phyloP scores from a whole-genome alignment of 768 basidiomycete genomes.

The Psilocybe cyanescens region DNA sequence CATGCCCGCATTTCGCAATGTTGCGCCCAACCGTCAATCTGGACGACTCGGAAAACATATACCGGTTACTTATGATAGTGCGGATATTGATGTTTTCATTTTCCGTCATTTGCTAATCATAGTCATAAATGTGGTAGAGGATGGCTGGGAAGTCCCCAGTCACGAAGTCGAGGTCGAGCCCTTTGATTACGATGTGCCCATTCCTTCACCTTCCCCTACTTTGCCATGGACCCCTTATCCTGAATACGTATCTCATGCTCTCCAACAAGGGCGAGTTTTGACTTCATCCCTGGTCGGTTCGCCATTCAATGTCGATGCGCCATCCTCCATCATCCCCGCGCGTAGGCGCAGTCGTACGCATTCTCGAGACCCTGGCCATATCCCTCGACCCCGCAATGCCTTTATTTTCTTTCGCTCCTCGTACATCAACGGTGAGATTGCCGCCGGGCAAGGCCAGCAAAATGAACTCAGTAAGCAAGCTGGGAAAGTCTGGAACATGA shows the following conservation, averaged over 20 bases:
- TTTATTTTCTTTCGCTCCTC: conserved; percentile 41
- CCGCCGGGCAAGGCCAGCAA: conserved; percentile 29
- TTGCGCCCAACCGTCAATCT: conserved; percentile 24
- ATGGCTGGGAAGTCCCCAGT: conserved; percentile 22
- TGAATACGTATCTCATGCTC: neutral
- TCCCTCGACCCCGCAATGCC: conserved; percentile 42
- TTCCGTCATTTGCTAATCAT: neutral
- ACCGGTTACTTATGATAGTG: conserved; percentile 28
- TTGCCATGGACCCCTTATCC: neutral
- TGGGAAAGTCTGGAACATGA: conserved; percentile 30
- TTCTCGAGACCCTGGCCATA: conserved; percentile 20
- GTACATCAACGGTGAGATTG: conserved; percentile 15
- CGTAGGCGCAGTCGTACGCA: conserved; percentile 16
- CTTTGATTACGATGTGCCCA: too few relatives aligned
- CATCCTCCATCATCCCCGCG: neutral
- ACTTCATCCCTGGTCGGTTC: too few relatives aligned
- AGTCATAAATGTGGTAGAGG: conserved; percentile 13
- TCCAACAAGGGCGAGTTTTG: neutral
- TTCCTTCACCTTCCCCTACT: neutral
- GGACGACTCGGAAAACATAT: conserved; percentile 22
- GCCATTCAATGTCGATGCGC: neutral
- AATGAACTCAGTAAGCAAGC: conserved; percentile 37
- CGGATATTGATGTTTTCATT: conserved; percentile 9
- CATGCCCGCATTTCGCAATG: conserved; percentile 34
- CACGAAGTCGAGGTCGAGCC: neutral